Conservation (phyloP, 164 flowering plant species). For the Vitis rupestris region DNA sequence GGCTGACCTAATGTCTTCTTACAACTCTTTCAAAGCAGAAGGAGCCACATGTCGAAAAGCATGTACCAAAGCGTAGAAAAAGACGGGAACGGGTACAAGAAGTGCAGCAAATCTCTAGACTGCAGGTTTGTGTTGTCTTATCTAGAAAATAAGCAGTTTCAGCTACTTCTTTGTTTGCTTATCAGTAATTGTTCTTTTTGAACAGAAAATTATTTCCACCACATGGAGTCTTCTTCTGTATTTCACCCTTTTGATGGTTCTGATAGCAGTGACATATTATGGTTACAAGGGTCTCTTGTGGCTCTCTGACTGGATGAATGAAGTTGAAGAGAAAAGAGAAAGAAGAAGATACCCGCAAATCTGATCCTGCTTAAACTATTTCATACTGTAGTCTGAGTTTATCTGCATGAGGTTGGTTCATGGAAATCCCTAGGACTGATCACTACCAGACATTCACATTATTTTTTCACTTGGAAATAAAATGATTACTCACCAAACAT, state of each 20-base stretch:
- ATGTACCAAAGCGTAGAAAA: slow-evolving; percentile 55
- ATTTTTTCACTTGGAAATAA: neutral
- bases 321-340: slow-evolving; percentile 56
- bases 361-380: slow-evolving; percentile 11
- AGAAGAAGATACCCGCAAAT: slow-evolving; percentile 35
- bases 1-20: slow-evolving; percentile 1
- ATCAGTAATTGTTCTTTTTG: slow-evolving; percentile 8
- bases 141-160: neutral
- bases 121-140: slow-evolving; percentile 49
- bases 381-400: too few relatives aligned
- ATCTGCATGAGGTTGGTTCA: too few relatives aligned
- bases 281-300: slow-evolving; percentile 75
- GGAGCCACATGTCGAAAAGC: slow-evolving; percentile 37
- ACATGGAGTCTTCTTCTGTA: slow-evolving; percentile 35
- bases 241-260: slow-evolving; percentile 24
- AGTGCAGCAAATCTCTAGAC: slow-evolving; percentile 37
- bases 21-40: slow-evolving; percentile 33
- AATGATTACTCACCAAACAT: neutral
- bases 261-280: slow-evolving; percentile 42
- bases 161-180: slow-evolving; percentile 1
- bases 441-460: neutral
- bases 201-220: slow-evolving; percentile 46
- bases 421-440: too few relatives aligned
- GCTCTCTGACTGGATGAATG: slow-evolving; percentile 90
- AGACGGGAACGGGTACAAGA: slow-evolving; percentile 55